Percentiles rank a stretch among this genome's conserved stretches.
Conservation (phyloP, 257 asterid genomes). For the Nicotiana attenuata region DNA sequence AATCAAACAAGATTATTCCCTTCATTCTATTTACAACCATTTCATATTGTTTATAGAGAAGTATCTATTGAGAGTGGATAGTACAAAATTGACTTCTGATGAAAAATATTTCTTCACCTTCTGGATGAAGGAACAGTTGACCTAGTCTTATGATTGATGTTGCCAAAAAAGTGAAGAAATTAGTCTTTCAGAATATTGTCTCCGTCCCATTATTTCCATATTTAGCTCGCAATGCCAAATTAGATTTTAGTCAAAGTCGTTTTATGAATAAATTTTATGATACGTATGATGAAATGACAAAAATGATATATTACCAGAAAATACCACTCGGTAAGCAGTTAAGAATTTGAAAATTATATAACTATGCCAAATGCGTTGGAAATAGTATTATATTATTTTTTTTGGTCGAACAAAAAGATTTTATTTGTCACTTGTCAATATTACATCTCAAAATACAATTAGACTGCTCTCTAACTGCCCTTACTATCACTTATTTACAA, state of each 20-base stretch:
- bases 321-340: not conserved
- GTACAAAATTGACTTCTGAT: not conserved
- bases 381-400: too few species aligned
- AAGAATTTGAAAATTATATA: not conserved
- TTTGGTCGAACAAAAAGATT: too few species aligned
- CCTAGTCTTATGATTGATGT: not conserved
- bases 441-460: too few species aligned
- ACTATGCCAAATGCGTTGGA: not conserved
- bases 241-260: not conserved
- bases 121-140: not conserved
- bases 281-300: not conserved
- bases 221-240: not conserved
- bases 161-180: not conserved
- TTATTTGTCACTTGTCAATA: too few species aligned
- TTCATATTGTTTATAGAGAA: too few species aligned
- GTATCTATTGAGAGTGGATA: too few species aligned
- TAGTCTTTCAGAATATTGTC: not conserved
- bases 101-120: not conserved
- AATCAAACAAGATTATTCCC: too few species aligned
- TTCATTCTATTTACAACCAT: too few species aligned
- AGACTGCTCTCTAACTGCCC: too few species aligned
- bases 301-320: not conserved
- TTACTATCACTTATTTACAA: too few species aligned
- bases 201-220: not conserved
- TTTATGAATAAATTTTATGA: not conserved